Conservation (phyloP, 805 yeast genomes). For the Starmerella sirachaensis region DNA sequence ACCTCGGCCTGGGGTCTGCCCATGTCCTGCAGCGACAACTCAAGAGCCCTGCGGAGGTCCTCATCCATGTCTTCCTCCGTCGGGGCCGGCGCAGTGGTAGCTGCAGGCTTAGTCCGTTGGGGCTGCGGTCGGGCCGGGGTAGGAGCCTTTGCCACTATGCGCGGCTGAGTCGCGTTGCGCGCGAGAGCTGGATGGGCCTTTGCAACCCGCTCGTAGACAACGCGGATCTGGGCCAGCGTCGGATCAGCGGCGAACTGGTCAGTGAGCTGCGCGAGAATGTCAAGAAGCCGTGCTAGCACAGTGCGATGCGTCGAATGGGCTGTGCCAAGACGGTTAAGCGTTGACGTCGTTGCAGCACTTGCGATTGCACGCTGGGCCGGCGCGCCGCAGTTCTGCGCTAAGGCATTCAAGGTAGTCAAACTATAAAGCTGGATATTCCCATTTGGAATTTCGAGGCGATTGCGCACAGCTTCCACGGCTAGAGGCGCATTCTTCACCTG, state of each 20-base stretch:
- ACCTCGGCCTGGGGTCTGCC: constrained; percentile 10
- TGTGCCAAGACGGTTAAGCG: constrained; percentile 39
- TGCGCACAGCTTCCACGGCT: constrained; percentile 37
- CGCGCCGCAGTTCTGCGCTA: constrained; percentile 71
- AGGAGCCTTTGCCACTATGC: no score
- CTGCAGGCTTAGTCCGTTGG: neutral
- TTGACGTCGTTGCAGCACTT: constrained; percentile 40
- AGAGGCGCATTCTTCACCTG: constrained; percentile 45
- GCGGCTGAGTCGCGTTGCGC: no score
- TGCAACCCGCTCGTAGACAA: constrained; percentile 42
- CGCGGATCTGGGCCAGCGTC: constrained; percentile 56
- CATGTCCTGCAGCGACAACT: constrained; percentile 17
- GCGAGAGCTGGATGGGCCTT: no score
- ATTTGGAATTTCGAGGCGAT: constrained; percentile 39
- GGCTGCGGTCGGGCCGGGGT: neutral
- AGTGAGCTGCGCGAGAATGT: constrained; percentile 55
- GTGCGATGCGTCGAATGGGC: constrained; percentile 49
- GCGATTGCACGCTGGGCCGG: constrained; percentile 52
- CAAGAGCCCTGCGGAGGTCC: constrained; percentile 56
- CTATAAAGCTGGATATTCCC: constrained; percentile 58
- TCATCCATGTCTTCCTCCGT: constrained; percentile 50
- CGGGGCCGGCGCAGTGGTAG: constrained; percentile 24
- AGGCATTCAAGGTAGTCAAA: constrained; percentile 39
- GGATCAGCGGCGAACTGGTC: constrained; percentile 61
- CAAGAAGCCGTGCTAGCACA: constrained; percentile 54